Conservation (phyloP, 2,329 filamentous ascomycete genomes). For the Thermothelomyces thermophilus region DNA sequence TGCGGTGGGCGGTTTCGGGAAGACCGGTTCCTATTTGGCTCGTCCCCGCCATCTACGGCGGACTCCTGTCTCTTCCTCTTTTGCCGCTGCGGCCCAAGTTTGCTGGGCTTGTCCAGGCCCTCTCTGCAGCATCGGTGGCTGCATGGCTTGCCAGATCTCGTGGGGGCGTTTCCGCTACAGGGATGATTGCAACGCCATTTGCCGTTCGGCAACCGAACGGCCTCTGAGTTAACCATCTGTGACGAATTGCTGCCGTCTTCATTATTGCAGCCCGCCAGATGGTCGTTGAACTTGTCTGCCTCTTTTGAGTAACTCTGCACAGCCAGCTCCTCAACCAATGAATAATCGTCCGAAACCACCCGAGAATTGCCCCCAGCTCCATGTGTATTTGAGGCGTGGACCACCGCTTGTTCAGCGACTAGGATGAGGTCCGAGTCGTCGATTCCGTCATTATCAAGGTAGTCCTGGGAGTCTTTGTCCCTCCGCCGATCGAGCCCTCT, state of each 20-base stretch:
- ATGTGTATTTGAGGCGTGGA: background rate
- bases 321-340: conserved; percentile 46
- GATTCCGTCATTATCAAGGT: conserved; percentile 31
- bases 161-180: conserved; percentile 42
- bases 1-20: background rate
- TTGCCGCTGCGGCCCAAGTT: conserved; percentile 24
- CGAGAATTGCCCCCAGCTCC: conserved; percentile 4
- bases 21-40: background rate
- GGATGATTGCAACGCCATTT: conserved; percentile 68
- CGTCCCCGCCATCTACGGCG: conserved; percentile 17
- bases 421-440: conserved; percentile 38
- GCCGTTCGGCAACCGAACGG: conserved; percentile 57
- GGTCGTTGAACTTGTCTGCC: background rate
- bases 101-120: conserved; percentile 58
- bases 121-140: conserved; percentile 68
- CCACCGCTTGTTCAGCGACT: conserved; percentile 24
- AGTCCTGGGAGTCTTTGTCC: background rate
- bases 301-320: conserved; percentile 18
- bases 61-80: conserved; percentile 16
- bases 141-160: conserved; percentile 43
- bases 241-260: conserved; percentile 2
- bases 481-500: background rate
- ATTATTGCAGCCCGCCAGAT: background rate
- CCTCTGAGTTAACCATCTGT: conserved; percentile 25
- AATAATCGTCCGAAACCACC: conserved; percentile 38